Evolutionary conservation across 331 rosid genomes (phyloP).

Genomic region (Acacia concinna): DNA sequence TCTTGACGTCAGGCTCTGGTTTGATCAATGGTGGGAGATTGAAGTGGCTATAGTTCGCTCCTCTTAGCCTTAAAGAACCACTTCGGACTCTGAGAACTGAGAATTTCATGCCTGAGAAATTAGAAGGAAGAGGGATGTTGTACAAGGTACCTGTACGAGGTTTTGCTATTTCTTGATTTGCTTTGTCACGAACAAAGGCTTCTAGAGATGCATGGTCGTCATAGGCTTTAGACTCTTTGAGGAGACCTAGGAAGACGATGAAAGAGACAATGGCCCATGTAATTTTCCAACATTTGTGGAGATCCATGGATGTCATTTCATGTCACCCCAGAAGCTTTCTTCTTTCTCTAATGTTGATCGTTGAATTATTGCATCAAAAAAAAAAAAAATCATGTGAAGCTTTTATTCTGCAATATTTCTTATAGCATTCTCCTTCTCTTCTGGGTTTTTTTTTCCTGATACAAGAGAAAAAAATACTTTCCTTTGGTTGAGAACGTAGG

Average conservation of each 20-base stretch:
- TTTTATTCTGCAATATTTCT: slow-evolving; percentile 17
- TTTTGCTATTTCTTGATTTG: slow-evolving; percentile 26
- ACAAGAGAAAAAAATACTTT: not conserved
- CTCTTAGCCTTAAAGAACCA: slow-evolving; percentile 52
- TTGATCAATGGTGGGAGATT: slow-evolving; percentile 54
- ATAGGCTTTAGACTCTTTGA: slow-evolving; percentile 27
- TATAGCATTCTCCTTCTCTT: not conserved
- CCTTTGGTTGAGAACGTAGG: not conserved
- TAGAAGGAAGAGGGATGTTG: slow-evolving; percentile 61
- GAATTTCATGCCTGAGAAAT: slow-evolving; percentile 65
- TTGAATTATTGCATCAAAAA: not conserved
- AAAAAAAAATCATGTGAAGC: slow-evolving; percentile 34
- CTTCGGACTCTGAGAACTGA: slow-evolving; percentile 53
- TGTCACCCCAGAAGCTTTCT: slow-evolving; percentile 37
- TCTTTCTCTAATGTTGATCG: slow-evolving; percentile 30
- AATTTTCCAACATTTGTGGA: slow-evolving; percentile 45
- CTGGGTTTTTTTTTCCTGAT: not conserved
- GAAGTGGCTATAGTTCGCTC: slow-evolving; percentile 49
- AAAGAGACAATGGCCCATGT: slow-evolving; percentile 41
- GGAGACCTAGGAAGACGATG: slow-evolving; percentile 34
- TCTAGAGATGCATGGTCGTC: slow-evolving; percentile 52
- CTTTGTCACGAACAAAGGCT: slow-evolving; percentile 45
- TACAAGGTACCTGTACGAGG: slow-evolving; percentile 58
- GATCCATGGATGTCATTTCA: slow-evolving; percentile 49
- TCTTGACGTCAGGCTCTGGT: slow-evolving; percentile 45